Conservation (phyloP, 2,329 filamentous ascomycete genomes). For the Sarocladium brachiariae region DNA sequence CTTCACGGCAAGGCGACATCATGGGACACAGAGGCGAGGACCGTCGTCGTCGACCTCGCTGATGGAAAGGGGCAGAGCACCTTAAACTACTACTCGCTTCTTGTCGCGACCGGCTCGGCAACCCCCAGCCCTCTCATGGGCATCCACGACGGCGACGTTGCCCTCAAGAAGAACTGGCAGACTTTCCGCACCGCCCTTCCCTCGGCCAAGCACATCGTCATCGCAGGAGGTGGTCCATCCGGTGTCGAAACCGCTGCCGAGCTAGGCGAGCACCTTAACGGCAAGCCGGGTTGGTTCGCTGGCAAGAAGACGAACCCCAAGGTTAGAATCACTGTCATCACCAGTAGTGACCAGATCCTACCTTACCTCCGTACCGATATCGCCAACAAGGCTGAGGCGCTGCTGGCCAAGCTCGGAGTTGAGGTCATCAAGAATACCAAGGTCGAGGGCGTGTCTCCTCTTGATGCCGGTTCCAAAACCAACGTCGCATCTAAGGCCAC, state of each 20-base stretch:
- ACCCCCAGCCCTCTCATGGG: constrained; percentile 37
- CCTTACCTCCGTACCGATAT: constrained; percentile 1
- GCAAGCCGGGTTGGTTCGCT: constrained; percentile 26
- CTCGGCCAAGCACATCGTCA: constrained; percentile 43
- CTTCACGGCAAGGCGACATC: constrained; percentile 41
- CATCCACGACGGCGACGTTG: constrained; percentile 33
- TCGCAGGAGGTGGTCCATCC: constrained; percentile 51
- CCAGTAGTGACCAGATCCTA: constrained; percentile 28
- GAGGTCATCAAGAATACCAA: neutral
- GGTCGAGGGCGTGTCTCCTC: neutral
- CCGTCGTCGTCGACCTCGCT: constrained; percentile 31
- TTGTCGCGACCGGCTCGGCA: constrained; percentile 47
- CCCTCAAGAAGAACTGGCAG: constrained; percentile 11
- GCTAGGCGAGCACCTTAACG: constrained; percentile 29
- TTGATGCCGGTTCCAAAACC: constrained; percentile 14
- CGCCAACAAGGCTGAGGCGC: constrained; percentile 3
- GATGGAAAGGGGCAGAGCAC: constrained; percentile 19
- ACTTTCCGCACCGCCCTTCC: constrained; percentile 24
- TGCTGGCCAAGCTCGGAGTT: constrained; percentile 38
- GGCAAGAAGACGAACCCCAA: constrained; percentile 10
- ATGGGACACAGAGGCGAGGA: constrained; percentile 32
- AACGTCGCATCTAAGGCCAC: constrained; percentile 32
- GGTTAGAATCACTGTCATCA: constrained; percentile 2
- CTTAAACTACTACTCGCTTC: constrained; percentile 47
- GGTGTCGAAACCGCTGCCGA: constrained; percentile 51